These are phyloP conservation scores for Sporothrix humicola DNA, from an alignment of 2,329 filamentous ascomycete species.

Conservation along the genomic window DNA sequence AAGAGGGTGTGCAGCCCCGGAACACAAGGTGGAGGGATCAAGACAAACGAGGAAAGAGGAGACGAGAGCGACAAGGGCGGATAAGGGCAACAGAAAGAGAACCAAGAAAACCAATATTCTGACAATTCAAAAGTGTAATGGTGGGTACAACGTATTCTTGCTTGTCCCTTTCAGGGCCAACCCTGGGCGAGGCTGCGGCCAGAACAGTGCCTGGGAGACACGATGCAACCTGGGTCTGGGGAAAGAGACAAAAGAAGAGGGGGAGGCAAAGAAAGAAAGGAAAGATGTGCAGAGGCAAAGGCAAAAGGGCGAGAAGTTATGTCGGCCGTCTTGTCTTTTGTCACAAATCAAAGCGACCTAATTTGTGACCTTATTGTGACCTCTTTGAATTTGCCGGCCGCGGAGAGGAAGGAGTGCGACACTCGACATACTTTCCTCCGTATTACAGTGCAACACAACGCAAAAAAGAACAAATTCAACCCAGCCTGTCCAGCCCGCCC, in stretches of 20 bases:
- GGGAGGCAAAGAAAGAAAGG: not conserved
- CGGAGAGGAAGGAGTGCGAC: not conserved
- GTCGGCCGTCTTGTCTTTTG: not conserved
- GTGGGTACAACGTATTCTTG: too few relatives aligned
- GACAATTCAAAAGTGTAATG: too few relatives aligned
- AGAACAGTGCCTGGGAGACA: conserved; percentile 7
- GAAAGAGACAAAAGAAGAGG: not conserved
- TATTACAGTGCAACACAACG: not conserved
- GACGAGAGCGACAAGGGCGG: not conserved
- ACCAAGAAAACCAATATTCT: too few relatives aligned
- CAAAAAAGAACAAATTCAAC: not conserved
- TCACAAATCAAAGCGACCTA: not conserved
- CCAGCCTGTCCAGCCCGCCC: too few relatives aligned
- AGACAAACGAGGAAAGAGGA: not conserved
- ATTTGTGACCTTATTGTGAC: too few relatives aligned
- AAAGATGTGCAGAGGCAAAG: not conserved
- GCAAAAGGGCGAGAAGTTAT: not conserved
- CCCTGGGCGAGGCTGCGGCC: conserved; percentile 8
- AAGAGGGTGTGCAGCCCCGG: conserved; percentile 16
- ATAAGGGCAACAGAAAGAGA: not conserved
- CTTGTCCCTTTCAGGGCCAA: too few relatives aligned
- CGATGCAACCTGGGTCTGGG: conserved; percentile 20
- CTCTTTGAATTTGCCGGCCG: conserved; percentile 21
- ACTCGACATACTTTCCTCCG: too few relatives aligned
- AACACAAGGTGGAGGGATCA: not conserved